phyloP scores from a whole-genome alignment of 106 monocot species.

The Ottelia alismoides region DNA sequence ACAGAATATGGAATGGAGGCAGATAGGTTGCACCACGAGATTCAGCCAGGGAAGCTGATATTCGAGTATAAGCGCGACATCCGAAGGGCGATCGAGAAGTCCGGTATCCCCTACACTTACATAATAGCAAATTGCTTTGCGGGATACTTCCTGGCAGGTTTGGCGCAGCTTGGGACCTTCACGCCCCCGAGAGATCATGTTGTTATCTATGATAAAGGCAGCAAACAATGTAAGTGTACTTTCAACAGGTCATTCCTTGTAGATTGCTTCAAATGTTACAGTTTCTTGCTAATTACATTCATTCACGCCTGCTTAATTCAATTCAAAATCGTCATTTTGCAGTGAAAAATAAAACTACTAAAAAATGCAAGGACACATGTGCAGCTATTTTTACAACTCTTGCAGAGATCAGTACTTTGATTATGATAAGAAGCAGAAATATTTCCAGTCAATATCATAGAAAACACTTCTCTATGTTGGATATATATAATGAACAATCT shows the following conservation, averaged over 20 bases:
- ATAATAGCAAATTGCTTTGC: slow-evolving; percentile 45
- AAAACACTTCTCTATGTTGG: no score
- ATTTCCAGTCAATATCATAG: no score
- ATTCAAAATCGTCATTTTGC: no score
- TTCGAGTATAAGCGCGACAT: slow-evolving; percentile 3
- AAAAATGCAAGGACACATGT: no score
- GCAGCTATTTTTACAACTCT: no score
- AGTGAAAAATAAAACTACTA: no score
- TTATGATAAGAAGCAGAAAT: no score
- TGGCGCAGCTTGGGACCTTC: slow-evolving; percentile 33
- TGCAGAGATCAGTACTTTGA: no score
- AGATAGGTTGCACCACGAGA: neutral
- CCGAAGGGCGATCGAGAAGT: slow-evolving; percentile 37
- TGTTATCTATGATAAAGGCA: slow-evolving; percentile 43
- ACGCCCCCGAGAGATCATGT: slow-evolving; percentile 47
- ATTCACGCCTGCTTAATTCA: no score
- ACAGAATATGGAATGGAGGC: slow-evolving; percentile 7
- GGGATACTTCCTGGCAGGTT: slow-evolving; percentile 38
- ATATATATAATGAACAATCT: no score
- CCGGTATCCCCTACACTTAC: slow-evolving; percentile 51
- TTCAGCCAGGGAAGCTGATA: neutral
- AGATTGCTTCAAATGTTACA: no score
- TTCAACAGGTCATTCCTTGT: neutral
- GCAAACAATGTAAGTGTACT: slow-evolving; percentile 15
- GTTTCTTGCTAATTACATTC: no score